These are phyloP conservation scores for Sequoia sempervirens DNA, from an alignment of 75 land plant species.

Conservation along the genomic window DNA sequence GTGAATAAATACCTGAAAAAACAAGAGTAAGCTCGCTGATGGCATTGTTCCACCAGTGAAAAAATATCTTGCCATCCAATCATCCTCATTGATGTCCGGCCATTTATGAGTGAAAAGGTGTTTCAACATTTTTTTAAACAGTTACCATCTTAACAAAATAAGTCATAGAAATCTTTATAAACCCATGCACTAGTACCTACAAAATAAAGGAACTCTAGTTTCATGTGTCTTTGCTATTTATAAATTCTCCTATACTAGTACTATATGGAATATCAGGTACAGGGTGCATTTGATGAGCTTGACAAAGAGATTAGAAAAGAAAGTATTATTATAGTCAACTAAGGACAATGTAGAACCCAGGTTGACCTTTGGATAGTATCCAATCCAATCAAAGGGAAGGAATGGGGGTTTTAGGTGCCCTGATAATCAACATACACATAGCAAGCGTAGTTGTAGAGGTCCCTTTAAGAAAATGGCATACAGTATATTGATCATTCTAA, in stretches of 20 bases:
- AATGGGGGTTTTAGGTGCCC: neutral
- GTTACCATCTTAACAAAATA: neutral
- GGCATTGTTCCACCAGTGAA: constrained; percentile 92
- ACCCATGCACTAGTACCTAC: neutral
- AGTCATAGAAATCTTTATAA: neutral
- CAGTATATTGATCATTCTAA: too few relatives aligned
- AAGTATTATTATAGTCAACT: neutral
- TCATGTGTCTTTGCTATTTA: neutral
- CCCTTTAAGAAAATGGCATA: neutral
- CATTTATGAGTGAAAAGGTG: neutral
- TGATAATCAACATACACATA: neutral
- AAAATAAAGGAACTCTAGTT: neutral
- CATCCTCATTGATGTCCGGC: constrained; percentile 76
- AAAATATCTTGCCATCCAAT: constrained; percentile 92
- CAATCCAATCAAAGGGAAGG: neutral
- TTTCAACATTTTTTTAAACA: neutral
- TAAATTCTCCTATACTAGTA: neutral
- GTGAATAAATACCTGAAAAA: constrained; percentile 71
- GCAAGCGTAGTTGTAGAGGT: neutral
- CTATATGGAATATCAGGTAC: neutral
- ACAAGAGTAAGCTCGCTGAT: constrained; percentile 76
- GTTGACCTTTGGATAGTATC: too few relatives aligned
- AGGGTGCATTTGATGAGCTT: neutral
- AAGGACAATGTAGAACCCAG: neutral
- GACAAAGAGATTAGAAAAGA: neutral